phyloP scores from a whole-genome alignment of 805 yeast species.

The Brettanomyces naardenensis region DNA sequence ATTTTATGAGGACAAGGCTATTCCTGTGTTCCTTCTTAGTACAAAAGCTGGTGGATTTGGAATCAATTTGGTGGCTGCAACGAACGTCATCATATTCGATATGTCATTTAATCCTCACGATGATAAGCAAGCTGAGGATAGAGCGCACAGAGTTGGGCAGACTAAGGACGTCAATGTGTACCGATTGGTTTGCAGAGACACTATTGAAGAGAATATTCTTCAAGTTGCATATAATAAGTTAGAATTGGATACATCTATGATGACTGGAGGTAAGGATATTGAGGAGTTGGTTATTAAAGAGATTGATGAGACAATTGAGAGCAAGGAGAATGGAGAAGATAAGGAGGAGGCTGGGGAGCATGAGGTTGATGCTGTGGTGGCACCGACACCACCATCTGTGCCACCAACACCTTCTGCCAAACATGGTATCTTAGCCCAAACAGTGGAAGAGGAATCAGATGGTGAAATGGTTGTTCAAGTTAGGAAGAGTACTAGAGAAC shows the following conservation, averaged over 20 bases:
- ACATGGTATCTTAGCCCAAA: background rate
- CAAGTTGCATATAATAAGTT: constrained; percentile 84
- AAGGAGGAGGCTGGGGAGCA: constrained; percentile 2
- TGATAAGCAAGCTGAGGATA: constrained; percentile 96
- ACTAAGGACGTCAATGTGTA: constrained; percentile 61
- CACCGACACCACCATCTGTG: no score
- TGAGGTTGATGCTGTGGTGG: constrained; percentile 5
- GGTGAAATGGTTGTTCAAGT: background rate
- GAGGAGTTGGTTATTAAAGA: constrained; percentile 48
- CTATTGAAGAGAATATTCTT: constrained; percentile 86
- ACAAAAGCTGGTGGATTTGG: constrained; percentile 99
- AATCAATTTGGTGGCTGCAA: constrained; percentile 92
- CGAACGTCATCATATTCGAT: constrained; percentile 83
- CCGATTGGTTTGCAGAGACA: constrained; percentile 60
- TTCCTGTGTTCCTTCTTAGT: constrained; percentile 81
- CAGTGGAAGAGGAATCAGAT: background rate
- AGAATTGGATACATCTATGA: constrained; percentile 67
- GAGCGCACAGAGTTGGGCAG: constrained; percentile 72
- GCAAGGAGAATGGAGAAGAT: constrained; percentile 5
- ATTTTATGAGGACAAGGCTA: constrained; percentile 71
- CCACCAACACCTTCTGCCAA: no score
- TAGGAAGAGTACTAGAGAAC: background rate
- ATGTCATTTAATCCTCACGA: constrained; percentile 97
- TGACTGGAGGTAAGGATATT: constrained; percentile 33
- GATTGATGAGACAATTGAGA: constrained; percentile 26